Conservation (phyloP, 257 asterid genomes). For the Solanum ossicruentum region DNA sequence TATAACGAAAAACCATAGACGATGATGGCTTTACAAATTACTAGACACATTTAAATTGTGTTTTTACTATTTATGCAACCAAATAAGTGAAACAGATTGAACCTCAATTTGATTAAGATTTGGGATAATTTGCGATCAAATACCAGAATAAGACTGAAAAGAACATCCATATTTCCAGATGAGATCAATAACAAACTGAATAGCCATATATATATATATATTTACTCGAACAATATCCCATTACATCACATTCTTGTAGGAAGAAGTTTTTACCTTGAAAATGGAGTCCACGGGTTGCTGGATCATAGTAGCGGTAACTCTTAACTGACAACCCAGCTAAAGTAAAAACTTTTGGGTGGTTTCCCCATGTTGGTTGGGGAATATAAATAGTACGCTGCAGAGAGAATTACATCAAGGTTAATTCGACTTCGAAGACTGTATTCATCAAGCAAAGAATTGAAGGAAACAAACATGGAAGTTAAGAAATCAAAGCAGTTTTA, state of each 20-base stretch:
- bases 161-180: not conserved
- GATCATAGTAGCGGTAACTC: slow-evolving; percentile 83
- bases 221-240: not conserved
- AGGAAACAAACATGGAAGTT: not conserved
- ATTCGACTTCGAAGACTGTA: not conserved
- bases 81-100: not conserved
- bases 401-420: not conserved
- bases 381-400: slow-evolving; percentile 73
- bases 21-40: not conserved
- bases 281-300: slow-evolving; percentile 87
- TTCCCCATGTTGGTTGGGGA: slow-evolving; percentile 98
- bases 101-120: not conserved
- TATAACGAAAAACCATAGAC: not conserved
- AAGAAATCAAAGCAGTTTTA: slow-evolving; percentile 1
- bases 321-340: slow-evolving; percentile 85
- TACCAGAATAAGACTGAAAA: not conserved
- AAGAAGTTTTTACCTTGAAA: slow-evolving; percentile 48
- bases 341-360: slow-evolving; percentile 77
- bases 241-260: not conserved
- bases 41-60: not conserved
- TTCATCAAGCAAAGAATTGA: not conserved
- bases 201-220: not conserved
- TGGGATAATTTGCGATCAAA: not conserved
- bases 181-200: not conserved
- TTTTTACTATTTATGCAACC: not conserved